Conservation (phyloP, 2,329 filamentous ascomycete species). For the Pseudonectria foliicola region DNA sequence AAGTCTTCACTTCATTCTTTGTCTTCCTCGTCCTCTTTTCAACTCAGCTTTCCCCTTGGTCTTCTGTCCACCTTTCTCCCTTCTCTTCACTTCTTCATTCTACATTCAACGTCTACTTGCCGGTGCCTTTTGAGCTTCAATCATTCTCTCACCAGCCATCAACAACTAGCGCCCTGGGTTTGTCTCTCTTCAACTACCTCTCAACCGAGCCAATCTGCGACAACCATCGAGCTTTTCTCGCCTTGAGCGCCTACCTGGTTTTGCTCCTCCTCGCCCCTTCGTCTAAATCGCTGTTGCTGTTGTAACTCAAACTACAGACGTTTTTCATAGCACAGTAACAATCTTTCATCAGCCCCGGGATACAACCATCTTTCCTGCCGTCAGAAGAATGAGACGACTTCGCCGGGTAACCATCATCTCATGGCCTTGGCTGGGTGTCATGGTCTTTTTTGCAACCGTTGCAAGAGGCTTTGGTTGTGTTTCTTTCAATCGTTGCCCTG, state of each 20-base stretch:
- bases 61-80: slow-evolving; percentile 1
- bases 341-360: slow-evolving; percentile 1
- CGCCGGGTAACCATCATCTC: slow-evolving; percentile 1
- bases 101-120: slow-evolving; percentile 6
- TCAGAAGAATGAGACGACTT: slow-evolving; percentile 13
- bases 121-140: slow-evolving; percentile 4
- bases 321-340: slow-evolving; percentile 1
- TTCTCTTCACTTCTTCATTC: background rate
- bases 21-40: slow-evolving; percentile 6
- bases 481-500: slow-evolving; percentile 20
- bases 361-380: background rate
- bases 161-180: too few species aligned
- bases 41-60: slow-evolving; percentile 4
- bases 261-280: too few species aligned
- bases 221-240: too few species aligned
- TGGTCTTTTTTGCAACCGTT: slow-evolving; percentile 16
- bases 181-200: too few species aligned
- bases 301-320: too few species aligned
- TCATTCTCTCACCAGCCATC: slow-evolving; percentile 3
- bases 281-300: too few species aligned
- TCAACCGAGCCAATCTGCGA: too few species aligned
- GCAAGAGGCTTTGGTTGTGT: slow-evolving; percentile 11
- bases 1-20: slow-evolving; percentile 2
- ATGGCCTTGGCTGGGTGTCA: slow-evolving; percentile 12
- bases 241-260: too few species aligned